Evolutionary conservation across 805 yeast genomes (phyloP), one percentile per base, ranked within the genome.

Genomic region (Brettanomyces anomalus): DNA sequence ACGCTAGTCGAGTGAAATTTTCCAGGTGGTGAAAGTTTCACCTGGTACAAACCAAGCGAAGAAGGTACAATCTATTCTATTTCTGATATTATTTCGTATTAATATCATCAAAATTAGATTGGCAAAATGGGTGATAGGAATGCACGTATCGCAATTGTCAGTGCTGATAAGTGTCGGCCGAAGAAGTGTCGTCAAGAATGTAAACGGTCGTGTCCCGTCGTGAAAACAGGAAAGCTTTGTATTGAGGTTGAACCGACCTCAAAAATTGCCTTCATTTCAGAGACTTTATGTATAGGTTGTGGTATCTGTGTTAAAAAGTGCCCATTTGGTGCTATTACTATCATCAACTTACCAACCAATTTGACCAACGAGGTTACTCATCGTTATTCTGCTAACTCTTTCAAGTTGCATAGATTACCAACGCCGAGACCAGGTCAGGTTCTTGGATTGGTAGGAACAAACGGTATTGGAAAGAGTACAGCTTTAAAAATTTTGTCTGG

Each of bases 401-500:
- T 93, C 79, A 93, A 93, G 66, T 76, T 93, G 59, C 98, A 93
- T 65, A 78, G 98, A 66, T 74, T 93, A 57, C 98, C 98, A 20
- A 89, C 95, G 44, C 98, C 98, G 49, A 85, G 98, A 68, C 97
- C 98, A 2, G 97, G 97, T 47, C 98, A 93, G 69, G 98, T 93
- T 26, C 73, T 93, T 51, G 98, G 98, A 53, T 76, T 93, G 53
- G 98, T 93, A 41, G 98, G 98, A 58, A 86, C 97, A 47, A 93
- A 93, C 72, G 98, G 98, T 88, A 93, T 93, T 60, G 98, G 98
- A 58, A 93, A 93, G 64, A 85, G 95, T 11, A 93, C 98, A 16
- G 98, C 98, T 7, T 75, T 93, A 61, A 93, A 93, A 69, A 89
- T 93, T 58, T 76, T 93, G 53, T 95, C 97, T 15, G 98, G 97